Evolutionary conservation across 2,329 filamentous ascomycete species (phyloP), one percentile per base, ranked within the genome.

Genomic region (Trichoderma sp.): DNA sequence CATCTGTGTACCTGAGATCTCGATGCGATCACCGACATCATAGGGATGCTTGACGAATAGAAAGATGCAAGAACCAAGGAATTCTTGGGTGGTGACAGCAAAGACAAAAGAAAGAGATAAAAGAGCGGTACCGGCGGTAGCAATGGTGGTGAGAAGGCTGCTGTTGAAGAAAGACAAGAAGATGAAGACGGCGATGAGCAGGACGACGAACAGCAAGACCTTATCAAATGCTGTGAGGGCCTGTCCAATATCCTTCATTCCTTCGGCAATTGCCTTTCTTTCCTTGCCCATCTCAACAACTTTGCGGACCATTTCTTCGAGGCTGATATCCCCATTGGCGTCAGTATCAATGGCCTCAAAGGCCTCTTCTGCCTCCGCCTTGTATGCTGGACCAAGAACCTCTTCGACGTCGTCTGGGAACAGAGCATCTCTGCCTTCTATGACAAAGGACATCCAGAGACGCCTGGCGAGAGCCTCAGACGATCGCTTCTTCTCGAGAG

Each of bases 61-160:
- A 87, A 99, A 99, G 81, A 99, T 98, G 87, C 96, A 98, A 50
- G 95, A 98, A 81, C 96, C 96, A n/a, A 99, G 90, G 78, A 99
- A 93, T 84, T 99, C 97, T 84, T 98, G 95, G 4, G 93, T 93
- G 1, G 95, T 98, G 74, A 93, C 93, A 29, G 95, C 93, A 83
- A 99, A 98, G 79, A 98, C 93, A 86, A 99, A 99, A 4, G 96
- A 98, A n/a, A 98, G 87, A 6, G 96, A 98, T 11, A 99, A 91
- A 59, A 99, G 89, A 0, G 97, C 93, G 2, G 97, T 98, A 77
- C 96, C 96, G 67, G 95, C 95, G 11, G 95, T 97, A 5, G 95
- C 93, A 53, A 98, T 89, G 6, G 95, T 97, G 3, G 93, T 94
- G 72, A 94, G 91, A 81, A 98, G 97, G 81, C 90, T 94, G 81